phyloP scores from a whole-genome alignment of 495 filamentous ascomycete species.

The Neurospora sp. region DNA sequence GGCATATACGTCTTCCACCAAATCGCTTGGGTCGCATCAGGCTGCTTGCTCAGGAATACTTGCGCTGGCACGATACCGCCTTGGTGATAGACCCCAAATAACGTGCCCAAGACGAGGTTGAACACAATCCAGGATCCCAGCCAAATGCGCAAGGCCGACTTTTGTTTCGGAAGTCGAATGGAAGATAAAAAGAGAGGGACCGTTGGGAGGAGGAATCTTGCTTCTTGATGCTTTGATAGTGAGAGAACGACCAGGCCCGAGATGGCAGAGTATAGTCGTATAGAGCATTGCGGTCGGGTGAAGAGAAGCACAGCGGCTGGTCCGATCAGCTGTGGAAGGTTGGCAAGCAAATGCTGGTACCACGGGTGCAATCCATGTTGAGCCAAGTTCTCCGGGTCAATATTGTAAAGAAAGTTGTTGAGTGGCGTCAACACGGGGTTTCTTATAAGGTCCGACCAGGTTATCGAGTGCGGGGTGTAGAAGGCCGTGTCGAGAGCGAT shows the following conservation, averaged over 20 bases:
- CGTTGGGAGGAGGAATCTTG: conserved; percentile 81
- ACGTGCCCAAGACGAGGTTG: conserved; percentile 62
- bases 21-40: conserved; percentile 56
- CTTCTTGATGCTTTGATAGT: conserved; percentile 85
- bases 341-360: conserved; percentile 80
- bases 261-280: conserved; percentile 66
- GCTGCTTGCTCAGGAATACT: conserved; percentile 48
- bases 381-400: conserved; percentile 64
- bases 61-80: conserved; percentile 84
- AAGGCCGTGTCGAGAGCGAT: conserved; percentile 76
- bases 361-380: conserved; percentile 84
- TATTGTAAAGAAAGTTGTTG: conserved; percentile 89
- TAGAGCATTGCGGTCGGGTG: conserved; percentile 41
- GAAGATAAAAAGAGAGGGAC: conserved; percentile 85
- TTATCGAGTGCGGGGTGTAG: conserved; percentile 51
- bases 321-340: conserved; percentile 84
- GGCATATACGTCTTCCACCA: conserved; percentile 99
- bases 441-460: conserved; percentile 43
- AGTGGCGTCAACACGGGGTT: conserved; percentile 74
- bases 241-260: conserved; percentile 74
- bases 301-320: conserved; percentile 67
- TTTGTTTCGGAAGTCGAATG: conserved; percentile 55
- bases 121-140: conserved; percentile 68
- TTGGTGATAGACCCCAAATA: conserved; percentile 94
- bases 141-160: conserved; percentile 43